Base-by-base conservation (phyloP, 139 green algal genomes). In the Chlamydomonas sp. region DNA sequence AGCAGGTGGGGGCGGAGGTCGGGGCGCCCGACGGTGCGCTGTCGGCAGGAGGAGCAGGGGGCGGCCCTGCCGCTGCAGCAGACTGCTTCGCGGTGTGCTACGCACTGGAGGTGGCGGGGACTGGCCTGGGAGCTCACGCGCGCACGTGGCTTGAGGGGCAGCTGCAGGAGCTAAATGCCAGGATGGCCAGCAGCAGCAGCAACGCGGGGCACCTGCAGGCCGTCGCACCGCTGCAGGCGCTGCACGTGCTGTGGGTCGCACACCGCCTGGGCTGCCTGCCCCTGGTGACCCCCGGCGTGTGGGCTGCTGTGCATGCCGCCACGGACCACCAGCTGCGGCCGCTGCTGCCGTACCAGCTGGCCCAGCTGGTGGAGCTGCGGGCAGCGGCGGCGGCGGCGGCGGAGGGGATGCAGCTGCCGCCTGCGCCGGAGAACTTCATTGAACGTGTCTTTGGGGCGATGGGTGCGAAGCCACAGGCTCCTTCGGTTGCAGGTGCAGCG, bases 191-290 rank as follows among this genome's bases (percentile, higher is more conserved):
- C 31, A 61, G 7, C 69, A 72, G 12, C 57, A 31, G 75, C 20
- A 61, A 5, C 20, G 15, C n/a, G n/a, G 6, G 73, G 20, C 73
- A 61, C n/a, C n/a, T 5, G 4, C n/a, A 31, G 9, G 60, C 77
- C 7, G 58, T 4, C 77, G 59, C 15, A 9, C 49, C 31, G 67
- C 80, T 85, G 66, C 64, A 2, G 1, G 67, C 69, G 59, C 69
- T 86, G 69, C 81, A 86, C 12, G 58, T 86, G 69, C 20, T 86
- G 67, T 86, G 81, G 81, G 69, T 57, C 7, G 59, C 69, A 4
- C 81, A 20, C 17, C 16, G 60, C 5, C 31, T 10, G 3, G 68
- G 81, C 0, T 63, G 20, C 69, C 68, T 79, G 16, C 8, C 1
- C 16, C 2, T 20, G 1, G 18, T 86, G 16, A 59, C 81, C 4